A percentile compares a stretch with the other conserved stretches of the same genome.
These are phyloP conservation scores for Rubroshorea leprosula DNA, from an alignment of 345 rosid genomes.

Conservation along the genomic window DNA sequence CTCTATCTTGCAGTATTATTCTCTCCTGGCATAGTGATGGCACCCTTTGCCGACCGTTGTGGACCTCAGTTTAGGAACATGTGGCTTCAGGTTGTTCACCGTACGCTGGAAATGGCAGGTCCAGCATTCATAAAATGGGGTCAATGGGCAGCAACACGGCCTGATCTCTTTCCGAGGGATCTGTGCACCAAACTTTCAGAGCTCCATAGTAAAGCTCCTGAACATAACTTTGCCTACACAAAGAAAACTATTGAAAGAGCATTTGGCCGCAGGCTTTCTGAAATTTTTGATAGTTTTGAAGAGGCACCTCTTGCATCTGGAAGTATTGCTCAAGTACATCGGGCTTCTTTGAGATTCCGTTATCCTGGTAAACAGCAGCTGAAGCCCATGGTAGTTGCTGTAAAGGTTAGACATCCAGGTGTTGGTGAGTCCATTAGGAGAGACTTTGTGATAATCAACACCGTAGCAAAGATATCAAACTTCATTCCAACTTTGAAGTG, in stretches of 20 bases:
- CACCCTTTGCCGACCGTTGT: conserved; percentile 49
- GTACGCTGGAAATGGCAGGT: conserved; percentile 73
- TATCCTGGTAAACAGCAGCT: conserved; percentile 67
- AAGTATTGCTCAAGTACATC: conserved; percentile 92
- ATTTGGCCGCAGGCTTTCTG: conserved; percentile 74
- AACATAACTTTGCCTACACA: conserved; percentile 77
- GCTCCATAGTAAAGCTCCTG: conserved; percentile 87
- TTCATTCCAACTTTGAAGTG: conserved; percentile 69
- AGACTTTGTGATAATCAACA: conserved; percentile 74
- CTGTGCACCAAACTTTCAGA: conserved; percentile 74
- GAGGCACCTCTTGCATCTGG: conserved; percentile 90
- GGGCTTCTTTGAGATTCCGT: conserved; percentile 64
- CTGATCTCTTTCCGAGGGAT: conserved; percentile 83
- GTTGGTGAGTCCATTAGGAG: conserved; percentile 81
- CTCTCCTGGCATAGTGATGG: conserved; percentile 66
- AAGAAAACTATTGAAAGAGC: conserved; percentile 69
- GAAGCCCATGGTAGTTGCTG: conserved; percentile 72
- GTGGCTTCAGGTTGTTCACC: conserved; percentile 63
- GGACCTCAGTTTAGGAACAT: conserved; percentile 51
- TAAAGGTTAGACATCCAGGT: conserved; percentile 94
- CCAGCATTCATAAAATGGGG: conserved; percentile 98
- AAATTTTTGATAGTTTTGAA: conserved; percentile 78
- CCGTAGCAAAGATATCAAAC: conserved; percentile 54
- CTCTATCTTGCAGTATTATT: conserved; percentile 56
- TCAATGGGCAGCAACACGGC: conserved; percentile 94